phyloP scores from a whole-genome alignment of 106 monocot genomes.

The Phalaenopsis equestris region DNA sequence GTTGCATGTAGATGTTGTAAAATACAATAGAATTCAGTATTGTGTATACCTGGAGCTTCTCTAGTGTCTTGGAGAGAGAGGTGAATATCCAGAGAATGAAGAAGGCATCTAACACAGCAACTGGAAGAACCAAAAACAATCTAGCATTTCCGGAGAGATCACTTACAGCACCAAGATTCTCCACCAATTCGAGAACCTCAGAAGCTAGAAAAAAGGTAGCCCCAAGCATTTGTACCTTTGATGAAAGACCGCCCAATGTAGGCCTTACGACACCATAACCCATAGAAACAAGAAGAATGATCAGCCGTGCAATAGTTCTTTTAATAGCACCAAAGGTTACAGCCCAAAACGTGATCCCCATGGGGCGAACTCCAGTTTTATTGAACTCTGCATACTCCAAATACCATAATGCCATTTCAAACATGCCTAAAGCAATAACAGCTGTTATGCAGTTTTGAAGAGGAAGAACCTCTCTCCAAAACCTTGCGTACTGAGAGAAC shows the following conservation, averaged over 20 bases:
- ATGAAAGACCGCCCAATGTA: constrained; percentile 86
- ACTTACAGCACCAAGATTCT: constrained; percentile 82
- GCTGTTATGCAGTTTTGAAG: constrained; percentile 88
- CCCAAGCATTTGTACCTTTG: constrained; percentile 87
- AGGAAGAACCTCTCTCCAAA: constrained; percentile 90
- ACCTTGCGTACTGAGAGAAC: constrained; percentile 62
- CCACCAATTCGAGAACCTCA: constrained; percentile 80
- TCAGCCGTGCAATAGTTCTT: constrained; percentile 64
- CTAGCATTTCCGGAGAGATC: constrained; percentile 94
- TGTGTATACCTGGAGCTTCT: constrained; percentile 74
- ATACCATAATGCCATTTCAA: constrained; percentile 94
- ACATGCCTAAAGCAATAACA: constrained; percentile 76
- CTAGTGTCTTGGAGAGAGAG: constrained; percentile 85
- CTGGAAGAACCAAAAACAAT: constrained; percentile 76
- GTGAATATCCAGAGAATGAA: constrained; percentile 97
- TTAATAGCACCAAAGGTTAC: constrained; percentile 82
- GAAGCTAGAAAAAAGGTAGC: constrained; percentile 88
- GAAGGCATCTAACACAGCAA: constrained; percentile 88
- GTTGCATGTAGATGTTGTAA: background rate
- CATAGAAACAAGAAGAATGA: constrained; percentile 74
- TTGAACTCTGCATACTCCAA: constrained; percentile 94
- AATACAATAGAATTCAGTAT: background rate
- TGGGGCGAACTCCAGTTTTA: constrained; percentile 69
- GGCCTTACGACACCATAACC: constrained; percentile 95
- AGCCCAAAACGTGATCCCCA: constrained; percentile 90